Base-by-base conservation (phyloP, 2,329 filamentous ascomycete genomes). In the Alternaria arborescens region DNA sequence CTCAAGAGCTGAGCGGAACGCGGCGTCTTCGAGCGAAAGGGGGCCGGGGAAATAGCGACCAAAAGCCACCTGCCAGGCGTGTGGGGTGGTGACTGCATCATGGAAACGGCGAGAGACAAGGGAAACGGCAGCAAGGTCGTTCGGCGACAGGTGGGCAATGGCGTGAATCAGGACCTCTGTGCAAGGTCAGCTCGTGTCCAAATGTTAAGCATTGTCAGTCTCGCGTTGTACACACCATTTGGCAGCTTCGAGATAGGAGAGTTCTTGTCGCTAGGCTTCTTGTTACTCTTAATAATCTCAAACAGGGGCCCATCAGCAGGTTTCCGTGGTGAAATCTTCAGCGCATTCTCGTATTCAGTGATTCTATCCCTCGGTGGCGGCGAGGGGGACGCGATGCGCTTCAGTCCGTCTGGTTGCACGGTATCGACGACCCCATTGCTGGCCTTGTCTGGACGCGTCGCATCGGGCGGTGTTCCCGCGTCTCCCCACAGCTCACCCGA, bases 31-130 rank as follows among this genome's bases (percentile, higher is more conserved):
- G 47, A 89, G 73, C 6, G 84, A 84, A 72, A 90, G 86, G 24
- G 90, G 87, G 1, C 91, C 93, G 0, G 92, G 92, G 70, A 98
- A 99, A 80, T 89, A 94, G 64, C 94, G 92, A 69, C 92, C 87
- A 75, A 98, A 98, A 6, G 94, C 94, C 75, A 93, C 91, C 65
- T 93, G 89, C 94, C 94, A 98, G 8, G 93, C 93, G 80, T 97
- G 93, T 16, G 94, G 92, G 1, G 92, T 94, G 5, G 93, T 97
- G 57, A 98, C 91, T 41, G 98, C 84, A 53, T 86, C 85, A 78
- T 97, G 92, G 75, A 98, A 96, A 55, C 92, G 91, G 72, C 89
- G 92, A 34, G 92, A 97, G 30, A 98, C 93, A 52, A 97, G 85
- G 18, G 93, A 90, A 11, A 97, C 90, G 10, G 90, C 87, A 18